These are phyloP conservation scores for Yamadazyma olivae DNA, from an alignment of 805 yeast species.

Conservation along the genomic window DNA sequence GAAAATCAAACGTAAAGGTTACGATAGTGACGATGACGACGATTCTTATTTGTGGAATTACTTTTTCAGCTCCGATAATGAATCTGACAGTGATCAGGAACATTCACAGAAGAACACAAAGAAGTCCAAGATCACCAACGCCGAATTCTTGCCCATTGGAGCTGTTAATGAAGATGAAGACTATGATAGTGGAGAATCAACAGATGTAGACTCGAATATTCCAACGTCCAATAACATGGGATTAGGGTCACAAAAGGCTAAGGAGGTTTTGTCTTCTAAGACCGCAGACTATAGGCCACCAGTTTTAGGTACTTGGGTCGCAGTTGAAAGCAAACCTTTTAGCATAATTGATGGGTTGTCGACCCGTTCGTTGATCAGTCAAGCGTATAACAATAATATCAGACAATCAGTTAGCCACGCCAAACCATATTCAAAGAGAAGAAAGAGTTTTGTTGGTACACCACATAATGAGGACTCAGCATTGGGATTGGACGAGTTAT, in stretches of 20 bases:
- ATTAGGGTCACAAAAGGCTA: conserved; percentile 75
- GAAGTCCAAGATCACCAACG: background rate
- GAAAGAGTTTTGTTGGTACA: conserved; percentile 18
- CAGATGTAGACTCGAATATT: conserved; percentile 86
- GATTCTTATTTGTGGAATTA: conserved; percentile 75
- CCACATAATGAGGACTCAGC: conserved; percentile 32
- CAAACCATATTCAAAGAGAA: conserved; percentile 6
- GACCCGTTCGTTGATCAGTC: conserved; percentile 61
- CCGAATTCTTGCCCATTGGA: background rate
- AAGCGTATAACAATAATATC: background rate
- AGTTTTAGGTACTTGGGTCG: conserved; percentile 86
- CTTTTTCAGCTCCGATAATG: conserved; percentile 51
- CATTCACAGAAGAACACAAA: background rate
- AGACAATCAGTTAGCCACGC: background rate
- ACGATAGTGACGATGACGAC: conserved; percentile 48
- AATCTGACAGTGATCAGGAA: conserved; percentile 19
- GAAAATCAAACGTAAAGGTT: conserved; percentile 8
- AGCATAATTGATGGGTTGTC: conserved; percentile 94
- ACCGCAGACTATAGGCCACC: conserved; percentile 89
- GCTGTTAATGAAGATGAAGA: conserved; percentile 26
- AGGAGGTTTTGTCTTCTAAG: conserved; percentile 87
- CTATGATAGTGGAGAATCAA: conserved; percentile 77
- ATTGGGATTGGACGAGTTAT: conserved; percentile 67
- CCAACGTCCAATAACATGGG: conserved; percentile 60
- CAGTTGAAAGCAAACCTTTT: conserved; percentile 74